Percentiles rank a stretch among this genome's conserved stretches.
Evolutionary conservation across 192 early-diverging fungal genomes (phyloP).

Genomic region (Podila horticola): DNA sequence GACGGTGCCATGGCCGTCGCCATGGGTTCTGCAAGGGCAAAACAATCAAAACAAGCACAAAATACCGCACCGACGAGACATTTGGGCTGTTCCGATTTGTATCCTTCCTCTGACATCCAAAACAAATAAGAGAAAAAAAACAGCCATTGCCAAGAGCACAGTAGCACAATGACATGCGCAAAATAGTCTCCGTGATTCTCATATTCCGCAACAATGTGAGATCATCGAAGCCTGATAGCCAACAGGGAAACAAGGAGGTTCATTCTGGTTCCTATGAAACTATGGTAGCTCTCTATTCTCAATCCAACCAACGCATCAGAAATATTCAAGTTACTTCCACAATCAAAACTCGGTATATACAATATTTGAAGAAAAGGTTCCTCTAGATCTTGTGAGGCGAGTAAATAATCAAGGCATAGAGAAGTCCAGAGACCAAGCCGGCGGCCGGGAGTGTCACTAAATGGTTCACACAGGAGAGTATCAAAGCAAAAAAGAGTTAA

Average conservation of each 20-base stretch:
- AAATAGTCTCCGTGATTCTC: not conserved
- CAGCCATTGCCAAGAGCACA: too few species aligned
- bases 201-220: not conserved
- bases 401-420: constrained; percentile 72
- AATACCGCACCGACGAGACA: too few species aligned
- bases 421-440: constrained; percentile 69
- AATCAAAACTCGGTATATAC: not conserved
- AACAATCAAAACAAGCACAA: not conserved
- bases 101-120: not conserved
- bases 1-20: too few species aligned
- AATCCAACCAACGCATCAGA: not conserved
- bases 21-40: not conserved
- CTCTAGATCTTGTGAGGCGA: constrained; percentile 48
- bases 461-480: not conserved
- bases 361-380: not conserved
- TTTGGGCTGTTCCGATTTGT: too few species aligned
- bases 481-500: not conserved
- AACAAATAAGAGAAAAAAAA: not conserved
- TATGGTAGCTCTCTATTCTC: not conserved
- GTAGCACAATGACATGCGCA: too few species aligned
- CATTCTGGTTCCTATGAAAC: too few species aligned
- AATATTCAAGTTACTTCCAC: too few species aligned
- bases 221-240: too few species aligned
- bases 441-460: constrained; percentile 76
- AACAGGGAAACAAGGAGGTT: too few species aligned